Evolutionary conservation across 768 basidiomycete genomes (phyloP).

Genomic region (Lactarius evosmus): DNA sequence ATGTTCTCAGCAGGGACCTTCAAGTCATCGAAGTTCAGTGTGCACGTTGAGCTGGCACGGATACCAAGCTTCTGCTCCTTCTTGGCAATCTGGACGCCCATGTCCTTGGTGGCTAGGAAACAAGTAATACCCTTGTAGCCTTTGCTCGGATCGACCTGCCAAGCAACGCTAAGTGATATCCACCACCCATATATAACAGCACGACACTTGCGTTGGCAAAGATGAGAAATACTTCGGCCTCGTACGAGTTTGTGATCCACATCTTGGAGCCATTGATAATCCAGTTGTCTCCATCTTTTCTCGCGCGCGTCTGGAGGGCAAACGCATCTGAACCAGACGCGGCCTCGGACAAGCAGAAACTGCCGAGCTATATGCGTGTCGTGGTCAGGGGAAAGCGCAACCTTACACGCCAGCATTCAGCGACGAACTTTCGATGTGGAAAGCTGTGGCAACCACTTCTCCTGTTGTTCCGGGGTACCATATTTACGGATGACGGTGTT

Average conservation of each 20-base stretch:
- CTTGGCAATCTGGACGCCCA: slow-evolving; percentile 96
- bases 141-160: slow-evolving; percentile 76
- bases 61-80: slow-evolving; percentile 99
- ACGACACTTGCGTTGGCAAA: slow-evolving; percentile 80
- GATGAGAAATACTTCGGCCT: slow-evolving; percentile 88
- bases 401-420: not conserved
- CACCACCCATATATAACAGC: not conserved
- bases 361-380: slow-evolving; percentile 64
- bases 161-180: not conserved
- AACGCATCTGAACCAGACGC: slow-evolving; percentile 97
- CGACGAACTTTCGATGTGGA: slow-evolving; percentile 64
- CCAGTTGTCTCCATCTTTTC: slow-evolving; percentile 81
- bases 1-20: slow-evolving; percentile 83
- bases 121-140: slow-evolving; percentile 99
- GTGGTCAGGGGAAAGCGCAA: slow-evolving; percentile 1
- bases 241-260: slow-evolving; percentile 97
- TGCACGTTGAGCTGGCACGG: slow-evolving; percentile 91
- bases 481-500: slow-evolving; percentile 91
- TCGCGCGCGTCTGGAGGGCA: slow-evolving; percentile 90
- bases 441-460: slow-evolving; percentile 84
- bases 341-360: slow-evolving; percentile 92
- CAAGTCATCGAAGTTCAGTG: slow-evolving; percentile 92
- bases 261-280: slow-evolving; percentile 96
- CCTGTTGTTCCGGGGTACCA: slow-evolving; percentile 79
- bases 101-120: slow-evolving; percentile 92